Conservation (phyloP, 345 rosid genomes). For the Salix arbutifolia region DNA sequence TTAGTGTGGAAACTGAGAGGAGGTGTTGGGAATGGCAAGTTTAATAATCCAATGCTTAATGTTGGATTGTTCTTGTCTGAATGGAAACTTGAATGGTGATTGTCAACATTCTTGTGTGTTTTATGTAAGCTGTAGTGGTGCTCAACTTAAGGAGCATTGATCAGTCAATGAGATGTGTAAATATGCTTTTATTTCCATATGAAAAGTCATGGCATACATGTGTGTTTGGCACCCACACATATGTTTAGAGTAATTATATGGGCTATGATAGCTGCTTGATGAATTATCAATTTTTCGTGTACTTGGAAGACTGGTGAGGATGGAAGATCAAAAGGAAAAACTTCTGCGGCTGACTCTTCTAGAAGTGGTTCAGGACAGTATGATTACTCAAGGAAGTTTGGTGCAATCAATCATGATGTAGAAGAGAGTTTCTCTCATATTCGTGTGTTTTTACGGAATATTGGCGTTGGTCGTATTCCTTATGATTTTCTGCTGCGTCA, state of each 20-base stretch:
- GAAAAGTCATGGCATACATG: neutral
- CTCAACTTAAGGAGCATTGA: neutral
- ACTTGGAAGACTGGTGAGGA: slow-evolving; percentile 29
- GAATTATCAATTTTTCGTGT: slow-evolving; percentile 13
- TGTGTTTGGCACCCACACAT: neutral
- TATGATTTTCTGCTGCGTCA: too few relatives aligned
- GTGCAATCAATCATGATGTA: slow-evolving; percentile 31
- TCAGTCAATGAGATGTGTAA: neutral
- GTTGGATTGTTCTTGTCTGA: neutral
- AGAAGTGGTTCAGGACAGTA: slow-evolving; percentile 21
- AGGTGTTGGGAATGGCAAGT: neutral
- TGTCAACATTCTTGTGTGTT: neutral
- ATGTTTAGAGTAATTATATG: neutral
- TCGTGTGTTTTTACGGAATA: too few relatives aligned
- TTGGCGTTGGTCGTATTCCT: too few relatives aligned
- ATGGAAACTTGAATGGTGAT: neutral
- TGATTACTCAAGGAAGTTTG: slow-evolving; percentile 37
- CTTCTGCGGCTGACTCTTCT: slow-evolving; percentile 14
- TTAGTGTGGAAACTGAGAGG: neutral
- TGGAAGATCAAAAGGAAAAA: slow-evolving; percentile 19
- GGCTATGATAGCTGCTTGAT: neutral
- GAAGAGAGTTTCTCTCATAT: too few relatives aligned
- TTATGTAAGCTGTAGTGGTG: neutral
- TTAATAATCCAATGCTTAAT: too few relatives aligned
- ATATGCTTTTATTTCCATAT: neutral